A percentile compares a stretch with the other conserved stretches of the same genome.
Conservation (phyloP, 371 early-diverging fungal genomes). For the Capniomyces stellatus region DNA sequence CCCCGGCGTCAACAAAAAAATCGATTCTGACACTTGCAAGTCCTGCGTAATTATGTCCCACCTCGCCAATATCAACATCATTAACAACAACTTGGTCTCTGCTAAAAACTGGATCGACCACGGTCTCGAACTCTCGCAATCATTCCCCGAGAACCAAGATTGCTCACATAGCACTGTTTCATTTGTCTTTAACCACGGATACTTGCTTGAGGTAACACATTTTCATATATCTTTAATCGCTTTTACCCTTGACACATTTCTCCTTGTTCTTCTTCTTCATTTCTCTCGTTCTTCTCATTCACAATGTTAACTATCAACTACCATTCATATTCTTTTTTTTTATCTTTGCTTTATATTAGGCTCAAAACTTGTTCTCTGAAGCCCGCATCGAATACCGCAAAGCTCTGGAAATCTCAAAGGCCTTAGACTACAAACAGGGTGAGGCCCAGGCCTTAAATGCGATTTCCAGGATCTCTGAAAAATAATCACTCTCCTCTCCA, state of each 20-base stretch:
- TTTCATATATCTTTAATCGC: not conserved
- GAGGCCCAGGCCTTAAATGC: constrained; percentile 9
- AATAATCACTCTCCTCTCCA: too few species aligned
- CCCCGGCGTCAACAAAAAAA: constrained; percentile 11
- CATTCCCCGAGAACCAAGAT: constrained; percentile 15
- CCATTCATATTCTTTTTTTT: not conserved
- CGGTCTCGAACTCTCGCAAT: constrained; percentile 15
- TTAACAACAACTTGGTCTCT: constrained; percentile 5
- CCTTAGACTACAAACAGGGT: constrained; percentile 11
- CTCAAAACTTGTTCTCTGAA: constrained; percentile 8
- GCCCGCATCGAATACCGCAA: constrained; percentile 22
- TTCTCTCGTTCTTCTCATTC: too few species aligned
- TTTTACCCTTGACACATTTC: not conserved
- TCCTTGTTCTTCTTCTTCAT: too few species aligned
- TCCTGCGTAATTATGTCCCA: constrained; percentile 25
- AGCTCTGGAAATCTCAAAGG: constrained; percentile 12
- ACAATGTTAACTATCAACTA: too few species aligned
- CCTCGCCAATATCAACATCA: constrained; percentile 16
- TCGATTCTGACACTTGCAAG: constrained; percentile 11
- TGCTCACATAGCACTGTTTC: constrained; percentile 22
- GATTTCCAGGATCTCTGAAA: constrained; percentile 8
- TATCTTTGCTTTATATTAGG: too few species aligned
- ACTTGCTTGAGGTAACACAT: constrained; percentile 10
- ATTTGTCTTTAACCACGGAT: constrained; percentile 18
- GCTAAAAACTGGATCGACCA: constrained; percentile 16